Evolutionary conservation across 1,284 basidiomycete genomes (phyloP), one percentile per base, ranked within the genome.

Genomic region (Cystobasidium sp.): DNA sequence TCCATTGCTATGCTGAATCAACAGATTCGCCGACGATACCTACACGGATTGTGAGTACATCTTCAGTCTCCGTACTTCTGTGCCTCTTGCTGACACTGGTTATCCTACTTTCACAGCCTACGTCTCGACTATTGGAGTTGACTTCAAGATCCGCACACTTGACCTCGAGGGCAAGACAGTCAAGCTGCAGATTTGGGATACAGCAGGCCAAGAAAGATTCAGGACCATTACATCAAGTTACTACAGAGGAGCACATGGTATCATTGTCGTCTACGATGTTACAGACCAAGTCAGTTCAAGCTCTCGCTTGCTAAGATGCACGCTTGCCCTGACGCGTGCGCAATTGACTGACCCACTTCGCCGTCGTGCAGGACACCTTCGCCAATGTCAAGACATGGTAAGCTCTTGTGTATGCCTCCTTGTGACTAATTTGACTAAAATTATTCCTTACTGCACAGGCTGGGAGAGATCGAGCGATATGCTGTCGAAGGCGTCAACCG

Each of bases 61-160:
- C 14, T 31, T 41, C 24, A n/a, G 46, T 39, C 9, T 10, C 12
- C 14, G 6, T 8, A 22, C 41, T 47, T 20, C 16, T 37, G 18
- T 10, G 47, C 51, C 10, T 9, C 16, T 3, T 41, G 47, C 58
- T 63, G 58, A 63, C 22, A 46, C 20, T 20, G 24, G 12, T 20
- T 10, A 16, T n/a, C 22, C 14, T 16, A 37, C 6, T 37, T 12
- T 55, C 61, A 56, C 51, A 71, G 69, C 80, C 31, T 84, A 84
- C 79, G 84, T 84, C 76, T 84, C 83, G 41, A 84, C 83, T 77
- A 80, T 81, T 64, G 83, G 84, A 58, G 81, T 99, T 75, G 97
- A 99, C 86, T 99, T 99, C 87, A 99, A 99, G 91, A 99, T 99
- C 86, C 88, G 97, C 80, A 99, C 97, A 62, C 98, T 99, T 83